Evolutionary conservation across 2,329 filamentous ascomycete species (phyloP).

Genomic region (Cytospora piceicola): DNA sequence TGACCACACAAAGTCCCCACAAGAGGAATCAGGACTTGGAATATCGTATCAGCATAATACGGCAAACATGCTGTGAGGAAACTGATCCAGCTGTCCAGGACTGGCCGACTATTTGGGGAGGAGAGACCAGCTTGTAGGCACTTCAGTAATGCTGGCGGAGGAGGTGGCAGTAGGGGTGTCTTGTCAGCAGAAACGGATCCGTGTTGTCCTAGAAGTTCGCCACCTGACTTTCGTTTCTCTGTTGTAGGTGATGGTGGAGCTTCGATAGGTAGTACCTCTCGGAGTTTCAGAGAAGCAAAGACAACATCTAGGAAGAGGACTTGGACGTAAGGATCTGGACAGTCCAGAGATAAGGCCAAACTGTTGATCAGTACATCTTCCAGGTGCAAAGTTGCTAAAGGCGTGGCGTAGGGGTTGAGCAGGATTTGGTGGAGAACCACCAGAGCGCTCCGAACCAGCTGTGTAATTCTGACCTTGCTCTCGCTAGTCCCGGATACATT

Average conservation of each 20-base stretch:
- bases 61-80: slow-evolving; percentile 85
- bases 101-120: slow-evolving; percentile 70
- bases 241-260: slow-evolving; percentile 48
- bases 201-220: slow-evolving; percentile 47
- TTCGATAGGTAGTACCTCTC: slow-evolving; percentile 48
- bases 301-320: slow-evolving; percentile 79
- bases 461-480: slow-evolving; percentile 57
- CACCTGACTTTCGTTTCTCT: slow-evolving; percentile 51
- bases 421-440: slow-evolving; percentile 72
- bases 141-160: slow-evolving; percentile 74
- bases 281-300: slow-evolving; percentile 71
- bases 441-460: slow-evolving; percentile 72
- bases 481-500: slow-evolving; percentile 42
- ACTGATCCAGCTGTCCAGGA: slow-evolving; percentile 89
- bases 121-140: slow-evolving; percentile 83
- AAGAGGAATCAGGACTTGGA: slow-evolving; percentile 86
- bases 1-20: slow-evolving; percentile 88
- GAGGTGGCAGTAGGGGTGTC: slow-evolving; percentile 48
- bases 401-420: slow-evolving; percentile 62
- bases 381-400: slow-evolving; percentile 66
- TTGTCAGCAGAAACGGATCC: slow-evolving; percentile 43
- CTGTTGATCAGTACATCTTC: slow-evolving; percentile 73
- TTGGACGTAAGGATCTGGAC: slow-evolving; percentile 72
- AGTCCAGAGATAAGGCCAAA: slow-evolving; percentile 63
- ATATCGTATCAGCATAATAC: slow-evolving; percentile 81